Percentiles rank a stretch among this genome's conserved stretches.
Conservation (phyloP, 1,139 yeast species). For the Komagataea norvegica region DNA sequence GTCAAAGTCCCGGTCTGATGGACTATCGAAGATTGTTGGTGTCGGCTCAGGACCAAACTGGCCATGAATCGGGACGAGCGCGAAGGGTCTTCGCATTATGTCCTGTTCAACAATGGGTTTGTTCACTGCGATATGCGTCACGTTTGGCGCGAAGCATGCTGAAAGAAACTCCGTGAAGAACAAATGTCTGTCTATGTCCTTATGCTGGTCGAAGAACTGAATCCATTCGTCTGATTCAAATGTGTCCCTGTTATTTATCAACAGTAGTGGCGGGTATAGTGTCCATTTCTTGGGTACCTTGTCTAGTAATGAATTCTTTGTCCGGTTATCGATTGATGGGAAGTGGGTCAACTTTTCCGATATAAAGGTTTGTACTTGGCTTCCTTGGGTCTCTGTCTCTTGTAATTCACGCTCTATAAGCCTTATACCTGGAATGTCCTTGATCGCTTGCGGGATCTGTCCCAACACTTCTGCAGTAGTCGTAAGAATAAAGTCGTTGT, state of each 20-base stretch:
- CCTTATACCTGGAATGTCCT: not conserved
- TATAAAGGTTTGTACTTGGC: not conserved
- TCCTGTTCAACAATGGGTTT: conserved; percentile 59
- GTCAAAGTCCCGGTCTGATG: conserved; percentile 41
- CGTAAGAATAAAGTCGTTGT: conserved; percentile 1
- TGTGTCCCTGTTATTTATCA: conserved; percentile 42
- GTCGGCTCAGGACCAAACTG: conserved; percentile 50
- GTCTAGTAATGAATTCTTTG: not conserved
- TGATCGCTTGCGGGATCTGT: conserved; percentile 1
- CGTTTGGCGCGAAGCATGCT: conserved; percentile 21
- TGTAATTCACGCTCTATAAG: not conserved
- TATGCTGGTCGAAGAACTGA: conserved; percentile 11
- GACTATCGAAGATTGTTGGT: conserved; percentile 30
- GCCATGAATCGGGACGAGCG: conserved; percentile 56
- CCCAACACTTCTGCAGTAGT: conserved; percentile 3
- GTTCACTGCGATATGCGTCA: conserved; percentile 68
- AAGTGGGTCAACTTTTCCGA: not conserved
- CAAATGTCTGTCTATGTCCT: conserved; percentile 5
- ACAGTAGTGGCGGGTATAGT: conserved; percentile 62
- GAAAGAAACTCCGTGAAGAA: conserved; percentile 31
- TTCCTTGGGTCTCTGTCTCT: not conserved
- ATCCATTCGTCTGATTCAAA: conserved; percentile 39
- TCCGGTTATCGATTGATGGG: not conserved
- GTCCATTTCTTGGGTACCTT: conserved; percentile 43
- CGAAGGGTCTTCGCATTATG: conserved; percentile 57